Base-by-base conservation (phyloP, 352 stramenopile species). In the Thalassiosira sp. region DNA sequence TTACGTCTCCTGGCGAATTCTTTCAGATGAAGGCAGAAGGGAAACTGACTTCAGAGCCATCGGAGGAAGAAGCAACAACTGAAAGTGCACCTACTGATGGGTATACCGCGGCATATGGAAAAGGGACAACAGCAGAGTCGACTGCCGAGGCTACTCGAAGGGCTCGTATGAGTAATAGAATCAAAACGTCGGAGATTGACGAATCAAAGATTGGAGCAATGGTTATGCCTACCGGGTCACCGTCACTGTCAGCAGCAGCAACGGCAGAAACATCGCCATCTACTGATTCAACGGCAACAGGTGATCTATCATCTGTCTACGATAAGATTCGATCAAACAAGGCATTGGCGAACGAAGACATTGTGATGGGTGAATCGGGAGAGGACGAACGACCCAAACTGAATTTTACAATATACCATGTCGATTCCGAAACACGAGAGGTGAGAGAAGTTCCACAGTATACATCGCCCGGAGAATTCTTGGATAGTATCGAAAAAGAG, bases 1-100 rank as follows among this genome's bases (percentile, higher is more conserved):
- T 89, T 59, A 89, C 77, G n/a, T 73, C 60, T 59, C 84, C 83
- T 10, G 78, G 42, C 11, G 77, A 90, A 25, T 86, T 91, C 37
- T 77, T 84, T 31, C 27, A 61, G 25, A 79, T 70, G 66, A 79
- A 79, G 18, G 67, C 45, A 20, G 58, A 74, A 33, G 60, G 61
- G 0, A 74, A 73, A 48, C 33, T 72, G 24, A 56, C 33, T 48
- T 20, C 13, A 13, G 15, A 13, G 40, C 40, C 6, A 48, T 48
- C 40, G 16, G 40, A 48, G 5, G 40, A 16, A 16, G 22, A 13
- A 15, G n/a, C n/a, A 25, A 2, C 3, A 27, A 11, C 15, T 10
- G 33, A 37, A 46, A 1, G 56, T 46, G 15, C 59, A 18, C 18
- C 54, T 2, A 80, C 48, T 49, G 78, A 86, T 72, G 78, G 78